These are phyloP conservation scores for Fusarium succisae DNA, from an alignment of 2,329 filamentous ascomycete genomes.

Conservation along the genomic window DNA sequence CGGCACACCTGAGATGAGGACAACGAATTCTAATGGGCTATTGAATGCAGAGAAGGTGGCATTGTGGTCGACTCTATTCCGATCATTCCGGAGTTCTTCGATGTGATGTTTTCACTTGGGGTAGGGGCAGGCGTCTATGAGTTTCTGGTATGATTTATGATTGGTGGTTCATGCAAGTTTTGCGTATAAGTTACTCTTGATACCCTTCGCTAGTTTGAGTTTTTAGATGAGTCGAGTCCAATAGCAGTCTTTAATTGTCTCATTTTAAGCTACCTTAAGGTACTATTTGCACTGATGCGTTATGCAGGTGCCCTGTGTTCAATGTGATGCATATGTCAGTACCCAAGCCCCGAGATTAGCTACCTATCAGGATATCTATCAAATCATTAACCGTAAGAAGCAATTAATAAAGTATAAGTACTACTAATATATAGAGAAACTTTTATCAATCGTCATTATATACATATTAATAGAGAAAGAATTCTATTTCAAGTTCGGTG, in stretches of 20 bases:
- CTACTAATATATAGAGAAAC: too few relatives aligned
- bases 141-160: conserved; percentile 2
- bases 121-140: conserved; percentile 21
- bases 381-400: too few relatives aligned
- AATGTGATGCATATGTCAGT: conserved; percentile 11
- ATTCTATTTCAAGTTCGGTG: too few relatives aligned
- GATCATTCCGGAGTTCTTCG: conserved; percentile 26
- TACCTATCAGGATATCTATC: too few relatives aligned
- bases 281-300: neutral
- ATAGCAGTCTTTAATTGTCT: neutral
- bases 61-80: conserved; percentile 12
- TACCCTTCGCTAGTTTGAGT: conserved; percentile 34
- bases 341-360: neutral
- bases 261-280: neutral
- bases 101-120: neutral
- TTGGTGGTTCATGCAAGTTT: conserved; percentile 16
- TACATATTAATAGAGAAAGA: too few relatives aligned
- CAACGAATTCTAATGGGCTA: conserved; percentile 19
- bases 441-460: too few relatives aligned
- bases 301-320: neutral
- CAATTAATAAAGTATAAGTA: too few relatives aligned
- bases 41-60: conserved; percentile 9
- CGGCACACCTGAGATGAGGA: conserved; percentile 36
- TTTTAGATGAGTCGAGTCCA: conserved; percentile 22
- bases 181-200: conserved; percentile 36